Evolutionary conservation across 148 eudicot species (phyloP).

Genomic region (Nepenthes mirabilis): DNA sequence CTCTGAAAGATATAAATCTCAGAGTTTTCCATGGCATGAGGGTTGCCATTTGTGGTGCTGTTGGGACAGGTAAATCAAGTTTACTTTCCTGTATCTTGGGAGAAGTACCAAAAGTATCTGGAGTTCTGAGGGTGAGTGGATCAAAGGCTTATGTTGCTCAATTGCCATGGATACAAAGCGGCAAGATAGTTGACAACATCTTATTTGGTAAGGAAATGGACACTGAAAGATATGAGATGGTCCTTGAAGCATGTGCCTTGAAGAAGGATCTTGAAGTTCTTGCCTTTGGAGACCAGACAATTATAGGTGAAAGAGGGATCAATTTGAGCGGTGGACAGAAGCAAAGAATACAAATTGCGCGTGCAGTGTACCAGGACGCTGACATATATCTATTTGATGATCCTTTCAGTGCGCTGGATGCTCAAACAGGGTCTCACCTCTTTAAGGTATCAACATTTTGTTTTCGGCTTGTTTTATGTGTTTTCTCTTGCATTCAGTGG

Average conservation of each 20-base stretch:
- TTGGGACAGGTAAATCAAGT: conserved; percentile 48
- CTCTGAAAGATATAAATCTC: conserved; percentile 27
- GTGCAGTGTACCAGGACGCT: conserved; percentile 38
- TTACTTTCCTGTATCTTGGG: conserved; percentile 42
- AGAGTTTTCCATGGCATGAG: conserved; percentile 18
- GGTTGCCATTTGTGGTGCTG: conserved; percentile 35
- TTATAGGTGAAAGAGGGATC: conserved; percentile 41
- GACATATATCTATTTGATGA: conserved; percentile 41
- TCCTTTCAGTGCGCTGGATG: conserved; percentile 47
- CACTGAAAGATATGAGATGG: conserved; percentile 17
- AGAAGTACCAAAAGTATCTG: conserved; percentile 33
- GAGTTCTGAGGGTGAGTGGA: conserved; percentile 25
- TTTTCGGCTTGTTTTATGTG: background rate
- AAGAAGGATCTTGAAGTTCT: conserved; percentile 37
- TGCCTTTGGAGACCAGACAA: conserved; percentile 28
- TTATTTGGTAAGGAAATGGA: conserved; percentile 38
- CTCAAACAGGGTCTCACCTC: conserved; percentile 38
- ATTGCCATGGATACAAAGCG: conserved; percentile 46
- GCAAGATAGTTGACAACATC: conserved; percentile 42
- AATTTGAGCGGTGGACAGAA: conserved; percentile 48
- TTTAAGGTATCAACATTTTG: conserved; percentile 18
- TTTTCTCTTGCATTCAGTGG: background rate
- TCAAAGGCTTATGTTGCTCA: conserved; percentile 46
- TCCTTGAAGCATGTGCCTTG: conserved; percentile 32
- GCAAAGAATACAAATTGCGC: conserved; percentile 39